phyloP scores from a whole-genome alignment of 306 rosid species.

The Vachellia pachyceras region DNA sequence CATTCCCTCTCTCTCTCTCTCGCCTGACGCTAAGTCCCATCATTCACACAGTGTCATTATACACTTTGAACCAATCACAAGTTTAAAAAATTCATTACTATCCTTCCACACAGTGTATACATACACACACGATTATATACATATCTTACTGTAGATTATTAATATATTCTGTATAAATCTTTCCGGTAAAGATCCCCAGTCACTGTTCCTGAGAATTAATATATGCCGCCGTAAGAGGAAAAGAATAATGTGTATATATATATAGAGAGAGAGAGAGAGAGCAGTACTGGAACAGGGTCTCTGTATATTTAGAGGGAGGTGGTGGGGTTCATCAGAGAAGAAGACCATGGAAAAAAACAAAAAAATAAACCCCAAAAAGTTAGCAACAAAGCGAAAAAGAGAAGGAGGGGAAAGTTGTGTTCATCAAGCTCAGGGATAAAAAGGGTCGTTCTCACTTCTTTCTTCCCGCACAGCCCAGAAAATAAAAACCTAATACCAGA shows the following conservation, averaged over 20 bases:
- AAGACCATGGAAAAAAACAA: conserved; percentile 28
- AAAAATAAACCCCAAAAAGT: conserved; percentile 57
- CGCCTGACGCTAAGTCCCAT: conserved; percentile 29
- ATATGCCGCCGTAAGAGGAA: conserved; percentile 70
- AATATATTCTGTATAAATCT: neutral
- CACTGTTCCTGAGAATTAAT: neutral
- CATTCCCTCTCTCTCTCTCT: conserved; percentile 33
- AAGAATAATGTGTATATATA: conserved; percentile 68
- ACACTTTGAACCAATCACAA: conserved; percentile 54
- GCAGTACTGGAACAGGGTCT: conserved; percentile 51
- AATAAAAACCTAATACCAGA: conserved; percentile 44
- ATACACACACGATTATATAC: neutral
- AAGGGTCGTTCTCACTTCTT: conserved; percentile 42
- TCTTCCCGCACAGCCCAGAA: conserved; percentile 44
- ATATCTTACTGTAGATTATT: neutral
- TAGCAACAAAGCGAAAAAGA: conserved; percentile 55
- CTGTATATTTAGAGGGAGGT: conserved; percentile 48
- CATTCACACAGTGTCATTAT: conserved; percentile 45
- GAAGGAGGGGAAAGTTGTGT: conserved; percentile 52
- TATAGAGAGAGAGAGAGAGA: neutral
- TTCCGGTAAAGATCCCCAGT: conserved; percentile 10
- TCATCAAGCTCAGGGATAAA: conserved; percentile 46
- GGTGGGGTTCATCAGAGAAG: conserved; percentile 48
- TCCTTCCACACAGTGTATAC: too few species aligned
- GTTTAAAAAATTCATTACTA: conserved; percentile 23